A percentile compares a stretch with the other conserved stretches of the same genome.
Conservation (phyloP, 371 early-diverging fungal genomes). For the Mortierella sp. region DNA sequence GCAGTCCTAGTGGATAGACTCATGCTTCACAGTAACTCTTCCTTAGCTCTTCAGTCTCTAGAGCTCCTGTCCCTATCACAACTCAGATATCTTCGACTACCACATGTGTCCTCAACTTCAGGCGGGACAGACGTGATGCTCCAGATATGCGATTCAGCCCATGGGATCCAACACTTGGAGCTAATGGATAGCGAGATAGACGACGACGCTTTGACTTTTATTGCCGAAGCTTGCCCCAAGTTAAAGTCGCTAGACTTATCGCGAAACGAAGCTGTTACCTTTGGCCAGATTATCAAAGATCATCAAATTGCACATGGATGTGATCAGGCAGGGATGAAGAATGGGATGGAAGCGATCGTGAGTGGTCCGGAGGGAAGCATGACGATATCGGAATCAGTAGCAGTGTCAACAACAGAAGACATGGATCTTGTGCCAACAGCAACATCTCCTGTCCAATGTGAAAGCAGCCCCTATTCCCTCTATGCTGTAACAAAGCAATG, state of each 20-base stretch:
- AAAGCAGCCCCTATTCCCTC: neutral
- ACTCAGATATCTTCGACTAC: constrained; percentile 27
- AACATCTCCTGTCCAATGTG: neutral
- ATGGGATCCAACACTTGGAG: constrained; percentile 29
- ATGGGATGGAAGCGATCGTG: neutral
- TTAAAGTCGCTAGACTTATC: constrained; percentile 40
- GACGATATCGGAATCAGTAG: neutral
- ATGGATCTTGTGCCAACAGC: neutral
- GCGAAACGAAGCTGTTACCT: constrained; percentile 38
- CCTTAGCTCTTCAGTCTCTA: constrained; percentile 12
- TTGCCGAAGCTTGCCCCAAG: constrained; percentile 24
- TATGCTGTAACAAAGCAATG: neutral
- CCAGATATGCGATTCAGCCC: constrained; percentile 12
- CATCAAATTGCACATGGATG: neutral
- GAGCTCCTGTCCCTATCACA: constrained; percentile 3
- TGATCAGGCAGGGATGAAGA: neutral
- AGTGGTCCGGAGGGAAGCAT: neutral
- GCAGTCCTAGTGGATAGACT: constrained; percentile 30
- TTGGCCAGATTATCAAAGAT: constrained; percentile 6
- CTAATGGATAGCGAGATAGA: constrained; percentile 50
- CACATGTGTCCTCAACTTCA: constrained; percentile 23
- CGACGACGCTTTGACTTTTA: constrained; percentile 11
- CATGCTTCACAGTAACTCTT: constrained; percentile 23
- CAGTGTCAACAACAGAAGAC: constrained; percentile 4
- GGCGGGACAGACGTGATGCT: constrained; percentile 23